Percentiles rank a stretch among this genome's conserved stretches.
Conservation (phyloP, 352 stramenopile genomes). For the Thraustotheca clavata region DNA sequence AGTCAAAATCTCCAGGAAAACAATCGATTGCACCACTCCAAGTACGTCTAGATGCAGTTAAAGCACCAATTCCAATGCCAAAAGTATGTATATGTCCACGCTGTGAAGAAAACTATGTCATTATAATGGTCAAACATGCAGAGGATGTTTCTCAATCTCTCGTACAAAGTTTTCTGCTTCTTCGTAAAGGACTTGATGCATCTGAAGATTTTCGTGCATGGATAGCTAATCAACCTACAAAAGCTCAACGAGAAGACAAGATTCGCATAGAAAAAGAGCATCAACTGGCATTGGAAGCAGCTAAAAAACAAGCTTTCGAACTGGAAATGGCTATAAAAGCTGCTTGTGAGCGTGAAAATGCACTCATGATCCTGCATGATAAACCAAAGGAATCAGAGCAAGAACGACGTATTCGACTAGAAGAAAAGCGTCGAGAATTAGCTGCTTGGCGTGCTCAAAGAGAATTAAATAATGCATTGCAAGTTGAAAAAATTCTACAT, state of each 20-base stretch:
- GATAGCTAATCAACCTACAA: neutral
- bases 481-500: neutral
- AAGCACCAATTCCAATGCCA: too few species aligned
- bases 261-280: too few species aligned
- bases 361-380: neutral
- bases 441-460: neutral
- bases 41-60: too few species aligned
- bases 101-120: neutral
- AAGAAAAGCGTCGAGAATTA: neutral
- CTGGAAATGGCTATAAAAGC: neutral
- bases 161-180: neutral
- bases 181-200: neutral
- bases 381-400: slow-evolving; percentile 11
- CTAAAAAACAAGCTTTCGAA: neutral
- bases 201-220: neutral
- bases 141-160: neutral
- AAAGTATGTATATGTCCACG: neutral
- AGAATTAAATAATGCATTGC: neutral
- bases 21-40: too few species aligned
- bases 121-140: neutral
- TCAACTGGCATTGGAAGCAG: too few species aligned
- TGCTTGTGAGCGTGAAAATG: neutral
- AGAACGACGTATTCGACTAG: neutral
- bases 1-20: too few species aligned
- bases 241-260: neutral